phyloP scores from a whole-genome alignment of 257 asterid genomes.

The Capsicum baccatum region DNA sequence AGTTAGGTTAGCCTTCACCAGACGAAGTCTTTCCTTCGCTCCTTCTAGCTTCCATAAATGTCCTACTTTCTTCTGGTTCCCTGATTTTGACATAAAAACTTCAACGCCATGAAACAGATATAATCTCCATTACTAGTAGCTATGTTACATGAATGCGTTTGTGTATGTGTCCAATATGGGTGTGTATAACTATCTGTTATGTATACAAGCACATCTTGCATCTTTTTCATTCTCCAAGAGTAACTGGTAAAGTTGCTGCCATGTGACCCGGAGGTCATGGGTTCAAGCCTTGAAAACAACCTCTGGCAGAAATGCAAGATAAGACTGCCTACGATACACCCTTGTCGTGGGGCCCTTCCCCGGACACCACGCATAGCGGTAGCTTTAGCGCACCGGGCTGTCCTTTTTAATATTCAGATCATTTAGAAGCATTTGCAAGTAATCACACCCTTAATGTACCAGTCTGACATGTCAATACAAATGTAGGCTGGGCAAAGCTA shows the following conservation, averaged over 20 bases:
- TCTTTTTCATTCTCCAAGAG: background rate
- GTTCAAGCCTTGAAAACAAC: no score
- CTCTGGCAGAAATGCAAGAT: no score
- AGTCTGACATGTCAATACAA: background rate
- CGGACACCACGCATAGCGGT: no score
- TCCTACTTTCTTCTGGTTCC: conserved; percentile 63
- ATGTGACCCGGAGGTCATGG: no score
- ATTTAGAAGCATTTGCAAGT: background rate
- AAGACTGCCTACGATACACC: no score
- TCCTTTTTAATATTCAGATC: background rate
- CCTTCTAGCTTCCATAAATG: conserved; percentile 85
- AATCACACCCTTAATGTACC: background rate
- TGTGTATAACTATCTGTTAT: background rate
- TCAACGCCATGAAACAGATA: background rate
- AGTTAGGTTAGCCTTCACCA: conserved; percentile 66
- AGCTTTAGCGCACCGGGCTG: no score
- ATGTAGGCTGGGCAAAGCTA: background rate
- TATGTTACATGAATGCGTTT: background rate
- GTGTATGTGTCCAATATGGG: background rate
- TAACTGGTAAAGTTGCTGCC: no score
- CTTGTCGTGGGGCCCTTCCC: no score
- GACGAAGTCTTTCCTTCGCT: conserved; percentile 68
- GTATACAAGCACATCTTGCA: background rate
- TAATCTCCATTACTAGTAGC: conserved; percentile 12
- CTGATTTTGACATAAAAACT: conserved; percentile 34